Percentiles rank a stretch among this genome's conserved stretches.
These are phyloP conservation scores for Polyrhizophydium stewartii DNA, from an alignment of 371 early-diverging fungal genomes.

Conservation along the genomic window DNA sequence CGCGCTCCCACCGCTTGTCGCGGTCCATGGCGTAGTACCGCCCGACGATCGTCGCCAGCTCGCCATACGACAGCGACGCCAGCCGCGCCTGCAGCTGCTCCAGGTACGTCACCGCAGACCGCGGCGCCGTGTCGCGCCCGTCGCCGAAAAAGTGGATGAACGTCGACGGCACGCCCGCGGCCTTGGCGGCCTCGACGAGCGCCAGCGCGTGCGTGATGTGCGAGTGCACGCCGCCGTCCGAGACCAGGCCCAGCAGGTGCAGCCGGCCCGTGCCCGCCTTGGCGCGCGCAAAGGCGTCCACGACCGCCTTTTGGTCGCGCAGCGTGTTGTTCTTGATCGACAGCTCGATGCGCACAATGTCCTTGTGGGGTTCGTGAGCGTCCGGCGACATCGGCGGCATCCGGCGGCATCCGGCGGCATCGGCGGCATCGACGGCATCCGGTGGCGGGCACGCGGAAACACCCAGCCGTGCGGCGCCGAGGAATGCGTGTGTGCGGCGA, in stretches of 20 bases:
- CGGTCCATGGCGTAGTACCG: slow-evolving; percentile 99
- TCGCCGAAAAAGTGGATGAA: slow-evolving; percentile 98
- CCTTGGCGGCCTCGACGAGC: slow-evolving; percentile 81
- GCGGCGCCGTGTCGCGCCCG: slow-evolving; percentile 98
- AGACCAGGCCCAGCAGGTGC: slow-evolving; percentile 95
- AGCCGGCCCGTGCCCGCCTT: slow-evolving; percentile 82
- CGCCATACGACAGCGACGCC: slow-evolving; percentile 66
- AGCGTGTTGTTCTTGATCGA: slow-evolving; percentile 70
- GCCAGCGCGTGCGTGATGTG: slow-evolving; percentile 93
- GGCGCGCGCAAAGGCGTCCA: slow-evolving; percentile 79
- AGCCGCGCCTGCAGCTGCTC: slow-evolving; percentile 62
- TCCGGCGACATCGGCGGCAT: too few relatives aligned
- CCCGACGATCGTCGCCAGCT: slow-evolving; percentile 90
- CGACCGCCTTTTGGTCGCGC: slow-evolving; percentile 61
- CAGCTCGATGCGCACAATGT: slow-evolving; percentile 96
- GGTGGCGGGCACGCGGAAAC: too few relatives aligned
- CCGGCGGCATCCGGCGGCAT: too few relatives aligned
- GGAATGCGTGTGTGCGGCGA: too few relatives aligned
- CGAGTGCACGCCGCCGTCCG: slow-evolving; percentile 99
- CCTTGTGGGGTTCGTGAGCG: too few relatives aligned
- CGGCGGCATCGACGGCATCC: too few relatives aligned
- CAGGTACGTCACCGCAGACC: slow-evolving; percentile 62
- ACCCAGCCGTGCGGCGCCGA: too few relatives aligned
- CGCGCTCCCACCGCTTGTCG: slow-evolving; percentile 98
- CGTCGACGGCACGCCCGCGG: slow-evolving; percentile 75